phyloP scores from a whole-genome alignment of 495 filamentous ascomycete species.

The Penicillium alfredii region DNA sequence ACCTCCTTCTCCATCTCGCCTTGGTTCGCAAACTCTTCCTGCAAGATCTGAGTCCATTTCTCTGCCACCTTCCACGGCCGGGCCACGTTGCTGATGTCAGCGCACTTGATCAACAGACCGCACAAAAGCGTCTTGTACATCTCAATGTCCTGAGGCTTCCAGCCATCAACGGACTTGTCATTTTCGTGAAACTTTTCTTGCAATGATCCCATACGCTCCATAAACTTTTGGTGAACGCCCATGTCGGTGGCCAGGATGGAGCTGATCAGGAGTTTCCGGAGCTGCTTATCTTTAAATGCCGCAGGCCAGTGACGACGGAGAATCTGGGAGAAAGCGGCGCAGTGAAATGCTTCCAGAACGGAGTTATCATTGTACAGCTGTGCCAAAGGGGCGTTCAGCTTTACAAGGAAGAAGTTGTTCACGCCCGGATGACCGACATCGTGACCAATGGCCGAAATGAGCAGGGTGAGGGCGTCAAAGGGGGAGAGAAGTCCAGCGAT shows the following conservation, averaged over 20 bases:
- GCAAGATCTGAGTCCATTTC: constrained; percentile 83
- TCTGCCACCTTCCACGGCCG: constrained; percentile 74
- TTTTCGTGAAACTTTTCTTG: constrained; percentile 68
- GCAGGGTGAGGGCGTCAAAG: constrained; percentile 79
- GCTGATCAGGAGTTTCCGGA: constrained; percentile 88
- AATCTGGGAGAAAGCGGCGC: constrained; percentile 94
- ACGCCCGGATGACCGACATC: constrained; percentile 97
- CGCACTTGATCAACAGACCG: constrained; percentile 91
- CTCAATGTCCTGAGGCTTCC: constrained; percentile 63
- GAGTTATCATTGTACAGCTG: constrained; percentile 97
- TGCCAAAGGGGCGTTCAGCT: constrained; percentile 89
- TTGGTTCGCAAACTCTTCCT: constrained; percentile 90
- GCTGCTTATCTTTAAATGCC: constrained; percentile 63
- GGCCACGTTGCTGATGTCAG: constrained; percentile 97
- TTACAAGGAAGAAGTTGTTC: constrained; percentile 93
- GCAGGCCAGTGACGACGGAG: constrained; percentile 87
- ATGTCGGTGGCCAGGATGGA: constrained; percentile 96
- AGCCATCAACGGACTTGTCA: constrained; percentile 52
- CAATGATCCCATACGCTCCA: constrained; percentile 71
- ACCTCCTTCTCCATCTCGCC: constrained; percentile 86
- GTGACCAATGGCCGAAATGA: constrained; percentile 93
- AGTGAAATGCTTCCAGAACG: constrained; percentile 95
- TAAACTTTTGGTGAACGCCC: constrained; percentile 93
- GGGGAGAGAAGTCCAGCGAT: constrained; percentile 69
- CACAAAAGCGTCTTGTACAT: constrained; percentile 75